phyloP scores from a whole-genome alignment of 176 grass and related monocot species.

The Paspalum vaginatum region DNA sequence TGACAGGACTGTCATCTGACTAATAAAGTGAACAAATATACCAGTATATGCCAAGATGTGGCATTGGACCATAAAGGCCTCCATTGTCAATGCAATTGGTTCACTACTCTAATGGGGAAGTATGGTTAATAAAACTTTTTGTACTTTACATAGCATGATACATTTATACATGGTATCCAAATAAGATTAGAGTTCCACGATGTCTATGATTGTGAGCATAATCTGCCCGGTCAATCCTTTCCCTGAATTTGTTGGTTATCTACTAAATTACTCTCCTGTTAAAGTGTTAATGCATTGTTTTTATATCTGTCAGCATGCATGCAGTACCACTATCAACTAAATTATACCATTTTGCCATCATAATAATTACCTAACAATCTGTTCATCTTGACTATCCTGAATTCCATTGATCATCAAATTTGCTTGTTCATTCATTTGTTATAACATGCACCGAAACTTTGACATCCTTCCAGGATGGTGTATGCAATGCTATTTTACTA shows the following conservation, averaged over 20 bases:
- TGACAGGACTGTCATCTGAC: not conserved
- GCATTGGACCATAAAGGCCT: not conserved
- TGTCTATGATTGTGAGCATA: not conserved
- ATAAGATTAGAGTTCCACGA: not conserved
- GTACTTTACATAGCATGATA: not conserved
- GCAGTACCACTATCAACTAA: not conserved
- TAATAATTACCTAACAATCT: not conserved
- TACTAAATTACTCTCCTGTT: not conserved
- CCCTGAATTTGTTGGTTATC: not conserved
- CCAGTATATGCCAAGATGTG: not conserved
- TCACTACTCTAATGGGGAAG: not conserved
- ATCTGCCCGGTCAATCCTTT: not conserved
- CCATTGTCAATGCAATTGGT: not conserved
- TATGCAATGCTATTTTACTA: slow-evolving; percentile 21
- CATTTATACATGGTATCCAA: not conserved
- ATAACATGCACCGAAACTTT: slow-evolving; percentile 2
- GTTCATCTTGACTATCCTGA: slow-evolving; percentile 7
- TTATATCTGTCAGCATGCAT: not conserved
- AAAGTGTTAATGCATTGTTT: not conserved
- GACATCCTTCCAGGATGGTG: slow-evolving; percentile 24
- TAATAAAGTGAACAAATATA: not conserved
- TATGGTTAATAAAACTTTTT: not conserved
- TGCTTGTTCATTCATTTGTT: slow-evolving; percentile 1
- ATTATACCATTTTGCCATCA: not conserved
- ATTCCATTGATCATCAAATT: not conserved